A percentile compares a stretch with the other conserved stretches of the same genome.
Conservation (phyloP, 495 filamentous ascomycete genomes). For the Clavariopsis aquatica region DNA sequence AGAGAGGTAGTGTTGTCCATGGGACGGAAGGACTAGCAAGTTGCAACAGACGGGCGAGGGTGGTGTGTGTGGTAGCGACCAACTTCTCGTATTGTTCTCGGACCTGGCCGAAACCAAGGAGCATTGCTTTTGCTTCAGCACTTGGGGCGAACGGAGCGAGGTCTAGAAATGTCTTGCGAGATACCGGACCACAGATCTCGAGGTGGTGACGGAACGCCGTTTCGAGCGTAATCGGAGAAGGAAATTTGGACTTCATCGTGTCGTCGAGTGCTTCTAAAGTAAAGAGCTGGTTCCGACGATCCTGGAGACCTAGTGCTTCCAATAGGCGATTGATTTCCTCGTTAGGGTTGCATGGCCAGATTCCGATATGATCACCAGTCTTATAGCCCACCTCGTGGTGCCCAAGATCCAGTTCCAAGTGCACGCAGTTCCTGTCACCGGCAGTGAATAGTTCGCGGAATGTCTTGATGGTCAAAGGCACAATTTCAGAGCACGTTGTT, state of each 20-base stretch:
- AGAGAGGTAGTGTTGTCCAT: slow-evolving; percentile 50
- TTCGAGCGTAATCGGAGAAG: slow-evolving; percentile 49
- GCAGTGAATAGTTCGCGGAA: slow-evolving; percentile 48
- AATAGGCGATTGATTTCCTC: slow-evolving; percentile 49
- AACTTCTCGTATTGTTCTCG: slow-evolving; percentile 45
- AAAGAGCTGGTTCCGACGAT: slow-evolving; percentile 40
- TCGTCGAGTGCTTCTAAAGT: slow-evolving; percentile 44
- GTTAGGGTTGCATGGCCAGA: slow-evolving; percentile 39
- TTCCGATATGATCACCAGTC: slow-evolving; percentile 43
- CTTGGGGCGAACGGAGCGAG: slow-evolving; percentile 53
- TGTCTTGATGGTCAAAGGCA: slow-evolving; percentile 43
- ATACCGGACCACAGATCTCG: slow-evolving; percentile 53
- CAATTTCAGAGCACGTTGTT: slow-evolving; percentile 42
- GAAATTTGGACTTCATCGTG: slow-evolving; percentile 46
- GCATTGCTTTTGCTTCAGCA: slow-evolving; percentile 43
- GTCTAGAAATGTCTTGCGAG: slow-evolving; percentile 48
- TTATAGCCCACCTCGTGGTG: slow-evolving; percentile 41
- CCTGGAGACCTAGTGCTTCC: slow-evolving; percentile 43
- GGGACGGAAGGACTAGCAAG: slow-evolving; percentile 22
- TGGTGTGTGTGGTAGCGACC: slow-evolving; percentile 46
- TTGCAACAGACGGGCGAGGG: slow-evolving; percentile 40
- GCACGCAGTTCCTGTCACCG: slow-evolving; percentile 50
- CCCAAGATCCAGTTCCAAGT: slow-evolving; percentile 54
- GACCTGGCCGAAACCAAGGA: slow-evolving; percentile 44
- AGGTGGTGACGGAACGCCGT: slow-evolving; percentile 53